A percentile compares a stretch with the other conserved stretches of the same genome.
phyloP scores from a whole-genome alignment of 495 filamentous ascomycete species.

The Neurospora sp. region DNA sequence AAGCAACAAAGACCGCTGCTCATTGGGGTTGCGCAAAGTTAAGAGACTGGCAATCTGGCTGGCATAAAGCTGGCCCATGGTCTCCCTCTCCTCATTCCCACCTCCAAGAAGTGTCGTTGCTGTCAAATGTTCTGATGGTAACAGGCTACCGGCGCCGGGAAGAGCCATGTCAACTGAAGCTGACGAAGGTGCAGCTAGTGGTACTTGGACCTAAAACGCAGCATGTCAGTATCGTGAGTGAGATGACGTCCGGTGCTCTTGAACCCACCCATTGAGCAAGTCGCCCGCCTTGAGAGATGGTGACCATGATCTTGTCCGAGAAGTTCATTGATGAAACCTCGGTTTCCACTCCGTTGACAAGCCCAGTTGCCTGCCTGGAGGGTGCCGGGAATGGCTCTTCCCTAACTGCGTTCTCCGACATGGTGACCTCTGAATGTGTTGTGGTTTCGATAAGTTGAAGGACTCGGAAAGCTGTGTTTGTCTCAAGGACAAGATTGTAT shows the following conservation, averaged over 20 bases:
- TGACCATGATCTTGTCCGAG: slow-evolving; percentile 86
- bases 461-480: neutral
- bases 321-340: slow-evolving; percentile 63
- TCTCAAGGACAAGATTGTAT: neutral
- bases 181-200: slow-evolving; percentile 58
- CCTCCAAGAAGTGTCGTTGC: slow-evolving; percentile 85
- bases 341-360: slow-evolving; percentile 58
- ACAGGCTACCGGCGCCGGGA: slow-evolving; percentile 44
- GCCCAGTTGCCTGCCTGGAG: slow-evolving; percentile 54
- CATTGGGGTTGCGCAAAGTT: slow-evolving; percentile 57
- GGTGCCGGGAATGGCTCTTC: slow-evolving; percentile 62
- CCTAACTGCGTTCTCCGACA: slow-evolving; percentile 12
- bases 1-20: slow-evolving; percentile 69
- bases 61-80: slow-evolving; percentile 75
- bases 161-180: slow-evolving; percentile 44
- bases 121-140: slow-evolving; percentile 72
- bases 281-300: slow-evolving; percentile 74
- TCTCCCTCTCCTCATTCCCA: slow-evolving; percentile 66
- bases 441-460: neutral
- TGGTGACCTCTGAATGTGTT: slow-evolving; percentile 1
- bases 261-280: slow-evolving; percentile 80
- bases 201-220: slow-evolving; percentile 66
- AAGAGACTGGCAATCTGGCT: slow-evolving; percentile 80
- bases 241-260: neutral
- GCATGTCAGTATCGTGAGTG: neutral